These are phyloP conservation scores for Mycogone perniciosa DNA, from an alignment of 2,329 filamentous ascomycete species.

Conservation along the genomic window DNA sequence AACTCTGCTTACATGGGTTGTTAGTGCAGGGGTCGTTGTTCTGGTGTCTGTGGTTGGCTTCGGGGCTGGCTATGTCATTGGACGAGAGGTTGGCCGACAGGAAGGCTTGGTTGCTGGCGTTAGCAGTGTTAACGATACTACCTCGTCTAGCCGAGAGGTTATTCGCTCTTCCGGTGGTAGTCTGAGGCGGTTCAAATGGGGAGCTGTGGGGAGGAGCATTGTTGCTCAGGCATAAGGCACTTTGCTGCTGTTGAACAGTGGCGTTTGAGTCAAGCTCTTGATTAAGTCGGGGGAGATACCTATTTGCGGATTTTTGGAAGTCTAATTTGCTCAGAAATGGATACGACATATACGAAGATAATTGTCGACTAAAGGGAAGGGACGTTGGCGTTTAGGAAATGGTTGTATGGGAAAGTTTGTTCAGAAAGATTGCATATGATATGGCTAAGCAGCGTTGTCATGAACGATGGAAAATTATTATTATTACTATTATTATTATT, in stretches of 20 bases:
- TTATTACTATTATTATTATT: neutral
- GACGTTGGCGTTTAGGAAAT: constrained; percentile 9
- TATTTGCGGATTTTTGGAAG: no score
- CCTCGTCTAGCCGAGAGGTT: constrained; percentile 48
- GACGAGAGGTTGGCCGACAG: constrained; percentile 58
- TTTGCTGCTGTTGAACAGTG: neutral
- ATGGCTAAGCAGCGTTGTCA: neutral
- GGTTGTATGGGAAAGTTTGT: constrained; percentile 1
- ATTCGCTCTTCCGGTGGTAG: constrained; percentile 46
- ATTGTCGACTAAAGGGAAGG: neutral
- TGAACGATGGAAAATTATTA: neutral
- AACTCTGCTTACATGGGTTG: constrained; percentile 57
- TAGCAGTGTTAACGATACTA: constrained; percentile 38
- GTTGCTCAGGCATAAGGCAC: constrained; percentile 31
- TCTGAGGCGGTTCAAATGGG: constrained; percentile 49
- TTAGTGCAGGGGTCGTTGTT: constrained; percentile 61
- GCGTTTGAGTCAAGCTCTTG: constrained; percentile 1
- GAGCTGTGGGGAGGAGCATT: constrained; percentile 45
- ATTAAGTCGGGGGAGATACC: neutral
- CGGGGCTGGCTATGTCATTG: constrained; percentile 62
- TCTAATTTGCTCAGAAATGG: neutral
- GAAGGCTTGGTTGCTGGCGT: constrained; percentile 43
- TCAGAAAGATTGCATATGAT: constrained; percentile 11
- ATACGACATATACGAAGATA: constrained; percentile 10
- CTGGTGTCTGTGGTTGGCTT: constrained; percentile 63